Base-by-base conservation (phyloP, 169 alveolate species). In the Plasmodium blacklocki region DNA sequence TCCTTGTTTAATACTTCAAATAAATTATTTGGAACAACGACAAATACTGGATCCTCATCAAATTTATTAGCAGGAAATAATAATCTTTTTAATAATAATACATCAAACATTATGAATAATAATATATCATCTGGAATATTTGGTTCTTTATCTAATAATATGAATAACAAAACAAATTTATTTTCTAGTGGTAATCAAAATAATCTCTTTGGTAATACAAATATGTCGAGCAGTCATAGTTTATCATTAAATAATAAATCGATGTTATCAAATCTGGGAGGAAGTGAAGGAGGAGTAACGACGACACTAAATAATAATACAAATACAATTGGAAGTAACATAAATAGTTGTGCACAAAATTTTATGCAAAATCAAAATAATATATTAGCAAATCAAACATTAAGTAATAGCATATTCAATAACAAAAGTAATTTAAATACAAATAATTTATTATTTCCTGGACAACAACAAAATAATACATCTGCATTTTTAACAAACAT, bases 141-240 rank as follows among this genome's bases (percentile, higher is more conserved):
- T 73, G 26, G 32, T 26, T 29, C 7, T 54, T n/a, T 59, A 45
- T 15, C 62, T 7, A 29, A 47, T 29, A 47, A 32, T 58, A 47
- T 14, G 3, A 8, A 29, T 3, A 56, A 26, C 52, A 73, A 73
- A 62, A 72, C 86, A 29, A 73, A 45, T 21, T 26, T 73, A 1
- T 73, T 73, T 62, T 54, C 86, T 60, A 62, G 72, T 21, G 43
- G 29, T n/a, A 73, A 26, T 63, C 86, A 73, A 29, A 73, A 58
- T 26, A 73, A 60, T 45, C 7, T 26, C 8, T 73, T 73, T 47
- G 4, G 32, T 14, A 70, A 50, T 52, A 43, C 39, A 8, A n/a
- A 21, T 19, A 54, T 59, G 23, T 11, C 54, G 14, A 8, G 11
- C 3, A 14, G 32, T 0, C 47, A n/a, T 1, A 52, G 21, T 21